Base-by-base conservation (phyloP, 164 flowering plant genomes). In the Dillenia suffruticosa region DNA sequence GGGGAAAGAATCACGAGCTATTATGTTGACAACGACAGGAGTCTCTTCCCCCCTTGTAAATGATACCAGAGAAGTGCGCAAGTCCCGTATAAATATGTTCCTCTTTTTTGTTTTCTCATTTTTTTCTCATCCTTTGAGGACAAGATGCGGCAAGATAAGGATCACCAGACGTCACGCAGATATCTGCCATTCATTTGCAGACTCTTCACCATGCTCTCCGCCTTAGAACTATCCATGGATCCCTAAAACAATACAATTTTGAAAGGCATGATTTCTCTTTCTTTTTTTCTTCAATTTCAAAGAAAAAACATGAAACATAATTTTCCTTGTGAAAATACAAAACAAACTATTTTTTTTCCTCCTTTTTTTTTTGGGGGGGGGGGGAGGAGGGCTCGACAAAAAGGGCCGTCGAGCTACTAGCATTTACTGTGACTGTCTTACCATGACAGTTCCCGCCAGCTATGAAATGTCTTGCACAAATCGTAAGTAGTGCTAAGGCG, bases 91-190 rank as follows among this genome's bases (percentile, higher is more conserved):
- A 43, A 22, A 43, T 43, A 15, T 19, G 43, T 24, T 40, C 17
- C 62, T 49, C 57, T 49, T 12, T 55, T 17, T 65, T 12, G 9
- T 2, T 49, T 26, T 22, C 16, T 5, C 1, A 44, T 49, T 50
- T 56, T 56, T 11, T 5, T 19, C 3, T 46, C 24, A 22, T 44
- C n/a, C 3, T 12, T 32, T 24, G 13, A 50, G 49, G 49, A 15
- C 50, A 14, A 26, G 8, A 11, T 8, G 22, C 44, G 40, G 57
- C 49, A 51, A 32, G 46, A 46, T 32, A 24, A 53, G 24, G 40
- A 63, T 90, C 64, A 93, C 98, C 98, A 93, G 5, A 90, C 97
- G 59, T 93, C 98, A 68, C 98, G 92, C 50, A 88, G 81, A 76
- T 93, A 93, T 71, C 96, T 84, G 47, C 97, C 97, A 11, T 58